Base-by-base conservation (phyloP, 176 grass and related monocot species). In the Cenchrus purpureus region DNA sequence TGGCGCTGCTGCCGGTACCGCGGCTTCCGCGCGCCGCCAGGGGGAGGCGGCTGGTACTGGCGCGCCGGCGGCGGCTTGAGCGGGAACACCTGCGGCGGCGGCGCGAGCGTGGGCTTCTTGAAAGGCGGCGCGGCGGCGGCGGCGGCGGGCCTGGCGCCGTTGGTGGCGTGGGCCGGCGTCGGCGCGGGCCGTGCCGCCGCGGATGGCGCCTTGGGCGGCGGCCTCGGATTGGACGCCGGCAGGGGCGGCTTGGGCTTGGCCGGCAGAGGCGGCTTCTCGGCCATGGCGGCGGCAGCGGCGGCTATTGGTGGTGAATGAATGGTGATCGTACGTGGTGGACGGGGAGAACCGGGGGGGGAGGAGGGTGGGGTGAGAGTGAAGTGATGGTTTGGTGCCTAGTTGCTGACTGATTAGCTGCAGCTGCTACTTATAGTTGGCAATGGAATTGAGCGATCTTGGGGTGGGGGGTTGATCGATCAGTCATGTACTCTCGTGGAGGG, bases 1-100 rank as follows among this genome's bases (percentile, higher is more conserved):
- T 48, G 63, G 13, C 54, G 79, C 4, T 83, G 49, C 13, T 8
- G 67, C 11, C 61, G 32, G 82, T 88, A 80, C 15, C 73, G 32
- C 8, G 49, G 69, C 49, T 80, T 80, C 46, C 78, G 45, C 6
- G 49, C 76, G 25, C 55, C 73, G 22, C 73, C 75, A 3, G 57
- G 58, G 7, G 25, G 3, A 4, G 19, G 60, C 2, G 77, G 81
- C 53, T 61, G 77, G 19, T 85, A 80, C 2, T 89, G 80, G 71
- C 84, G 89, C 22, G 69, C 87, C 3, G 90, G 93, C 20, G 89
- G 93, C 0, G 87, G 93, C 19, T 88, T 92, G 4, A 92, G 68
- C 5, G 90, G 90, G 29, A 74, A n/a, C 3, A 66, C 82, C 86
- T 83, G 89, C 25, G 75, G 86, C 66, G 75, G 32, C 3, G 42